These are phyloP conservation scores for Nigrospora osmanthi DNA, from an alignment of 2,329 filamentous ascomycete genomes.

Conservation along the genomic window DNA sequence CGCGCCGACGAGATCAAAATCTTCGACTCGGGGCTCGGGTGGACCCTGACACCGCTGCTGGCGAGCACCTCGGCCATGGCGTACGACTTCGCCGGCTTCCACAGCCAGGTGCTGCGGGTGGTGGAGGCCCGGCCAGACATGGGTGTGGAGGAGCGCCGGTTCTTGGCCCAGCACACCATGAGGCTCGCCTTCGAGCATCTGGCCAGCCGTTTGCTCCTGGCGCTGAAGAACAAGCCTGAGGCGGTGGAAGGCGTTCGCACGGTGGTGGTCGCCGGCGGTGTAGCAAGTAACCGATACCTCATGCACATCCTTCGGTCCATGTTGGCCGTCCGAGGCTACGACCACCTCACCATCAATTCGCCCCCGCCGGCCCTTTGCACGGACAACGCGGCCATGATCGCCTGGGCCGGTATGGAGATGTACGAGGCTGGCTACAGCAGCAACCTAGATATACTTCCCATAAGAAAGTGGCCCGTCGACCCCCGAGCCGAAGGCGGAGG, in stretches of 20 bases:
- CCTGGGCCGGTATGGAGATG: constrained; percentile 91
- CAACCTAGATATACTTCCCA: constrained; percentile 48
- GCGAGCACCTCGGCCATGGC: constrained; percentile 46
- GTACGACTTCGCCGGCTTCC: constrained; percentile 70
- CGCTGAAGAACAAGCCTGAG: constrained; percentile 35
- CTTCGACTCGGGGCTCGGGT: constrained; percentile 35
- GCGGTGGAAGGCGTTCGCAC: constrained; percentile 24
- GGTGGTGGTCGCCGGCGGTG: constrained; percentile 81
- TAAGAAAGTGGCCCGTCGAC: constrained; percentile 72
- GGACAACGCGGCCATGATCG: constrained; percentile 97
- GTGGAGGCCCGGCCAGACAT: constrained; percentile 32
- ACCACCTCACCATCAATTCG: constrained; percentile 53
- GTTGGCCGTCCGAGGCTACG: constrained; percentile 60
- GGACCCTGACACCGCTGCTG: constrained; percentile 64
- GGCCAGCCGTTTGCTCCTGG: constrained; percentile 64
- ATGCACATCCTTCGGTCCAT: constrained; percentile 52
- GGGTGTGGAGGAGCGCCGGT: constrained; percentile 51
- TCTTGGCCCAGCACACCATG: constrained; percentile 69
- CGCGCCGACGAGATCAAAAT: constrained; percentile 50
- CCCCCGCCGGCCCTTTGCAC: constrained; percentile 78
- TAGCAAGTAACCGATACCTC: constrained; percentile 78
- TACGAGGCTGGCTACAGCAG: constrained; percentile 68
- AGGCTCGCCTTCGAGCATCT: constrained; percentile 82
- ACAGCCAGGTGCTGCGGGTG: constrained; percentile 55
- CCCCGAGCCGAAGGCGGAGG: constrained; percentile 51